Percentiles rank a stretch among this genome's conserved stretches.
phyloP scores from a whole-genome alignment of 148 eudicot genomes.

The Rhododendron vialii region DNA sequence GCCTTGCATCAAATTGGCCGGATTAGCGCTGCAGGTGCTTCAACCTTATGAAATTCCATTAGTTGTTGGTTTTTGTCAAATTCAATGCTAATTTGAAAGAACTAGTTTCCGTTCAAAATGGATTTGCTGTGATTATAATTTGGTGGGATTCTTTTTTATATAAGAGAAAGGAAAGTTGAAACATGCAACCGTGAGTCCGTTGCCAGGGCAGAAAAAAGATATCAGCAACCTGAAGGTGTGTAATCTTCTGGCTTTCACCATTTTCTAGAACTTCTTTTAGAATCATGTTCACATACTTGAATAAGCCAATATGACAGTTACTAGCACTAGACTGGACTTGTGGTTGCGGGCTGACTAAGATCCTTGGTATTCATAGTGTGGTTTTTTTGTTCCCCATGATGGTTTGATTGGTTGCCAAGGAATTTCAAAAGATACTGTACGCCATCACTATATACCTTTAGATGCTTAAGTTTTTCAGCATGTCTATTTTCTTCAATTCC shows the following conservation, averaged over 20 bases:
- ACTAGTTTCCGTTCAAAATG: background rate
- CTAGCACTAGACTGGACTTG: background rate
- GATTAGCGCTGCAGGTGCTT: constrained; percentile 62
- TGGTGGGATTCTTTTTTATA: background rate
- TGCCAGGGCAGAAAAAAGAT: constrained; percentile 28
- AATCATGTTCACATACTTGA: background rate
- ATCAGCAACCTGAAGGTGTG: constrained; percentile 81
- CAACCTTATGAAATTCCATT: background rate
- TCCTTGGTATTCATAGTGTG: background rate
- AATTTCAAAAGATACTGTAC: background rate
- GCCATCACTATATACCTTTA: background rate
- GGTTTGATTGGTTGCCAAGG: background rate
- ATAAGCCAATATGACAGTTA: background rate
- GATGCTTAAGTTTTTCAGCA: background rate
- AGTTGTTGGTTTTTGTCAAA: background rate
- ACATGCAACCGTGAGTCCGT: constrained; percentile 47
- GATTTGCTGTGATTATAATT: background rate
- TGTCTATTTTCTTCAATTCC: background rate
- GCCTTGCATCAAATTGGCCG: constrained; percentile 86
- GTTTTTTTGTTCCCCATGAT: background rate
- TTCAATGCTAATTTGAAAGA: background rate
- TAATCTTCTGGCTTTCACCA: background rate
- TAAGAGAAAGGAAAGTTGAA: constrained; percentile 79
- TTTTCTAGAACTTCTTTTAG: background rate
- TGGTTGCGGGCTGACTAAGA: background rate